A percentile compares a stretch with the other conserved stretches of the same genome.
phyloP scores from a whole-genome alignment of 169 alveolate species.

The Miamiensis avidus region DNA sequence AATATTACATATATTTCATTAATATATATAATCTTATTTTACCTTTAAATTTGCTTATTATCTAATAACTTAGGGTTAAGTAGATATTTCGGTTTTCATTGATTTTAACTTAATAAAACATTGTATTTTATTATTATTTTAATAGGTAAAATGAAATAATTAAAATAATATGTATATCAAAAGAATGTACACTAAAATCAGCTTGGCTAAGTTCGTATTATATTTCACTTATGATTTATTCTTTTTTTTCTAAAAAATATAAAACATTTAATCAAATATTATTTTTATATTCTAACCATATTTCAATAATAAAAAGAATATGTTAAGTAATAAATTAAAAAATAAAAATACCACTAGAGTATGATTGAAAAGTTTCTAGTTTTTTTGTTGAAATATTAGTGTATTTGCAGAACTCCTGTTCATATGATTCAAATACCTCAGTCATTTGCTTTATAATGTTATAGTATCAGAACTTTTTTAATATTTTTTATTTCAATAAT shows the following conservation, averaged over 20 bases:
- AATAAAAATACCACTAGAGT: not conserved
- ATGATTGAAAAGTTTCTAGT: not conserved
- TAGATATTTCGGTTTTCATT: not conserved
- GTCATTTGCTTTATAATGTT: too few species aligned
- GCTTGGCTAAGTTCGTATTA: not conserved
- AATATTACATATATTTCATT: not conserved
- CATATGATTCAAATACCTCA: not conserved
- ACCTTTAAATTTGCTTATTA: not conserved
- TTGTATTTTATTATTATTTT: too few species aligned
- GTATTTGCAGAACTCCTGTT: not conserved
- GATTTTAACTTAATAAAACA: not conserved
- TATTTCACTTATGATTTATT: not conserved
- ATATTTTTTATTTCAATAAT: too few species aligned
- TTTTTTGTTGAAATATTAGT: not conserved
- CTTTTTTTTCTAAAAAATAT: not conserved
- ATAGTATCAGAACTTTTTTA: too few species aligned
- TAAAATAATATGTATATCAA: not conserved
- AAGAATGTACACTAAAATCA: not conserved
- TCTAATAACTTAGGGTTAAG: not conserved
- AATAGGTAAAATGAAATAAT: too few species aligned
- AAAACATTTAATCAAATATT: too few species aligned
- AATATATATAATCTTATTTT: not conserved
- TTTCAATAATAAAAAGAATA: too few species aligned
- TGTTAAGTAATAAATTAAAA: too few species aligned
- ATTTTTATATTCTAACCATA: too few species aligned